phyloP scores from a whole-genome alignment of 116 monocot genomes.

The Trichopus zeylanicus region DNA sequence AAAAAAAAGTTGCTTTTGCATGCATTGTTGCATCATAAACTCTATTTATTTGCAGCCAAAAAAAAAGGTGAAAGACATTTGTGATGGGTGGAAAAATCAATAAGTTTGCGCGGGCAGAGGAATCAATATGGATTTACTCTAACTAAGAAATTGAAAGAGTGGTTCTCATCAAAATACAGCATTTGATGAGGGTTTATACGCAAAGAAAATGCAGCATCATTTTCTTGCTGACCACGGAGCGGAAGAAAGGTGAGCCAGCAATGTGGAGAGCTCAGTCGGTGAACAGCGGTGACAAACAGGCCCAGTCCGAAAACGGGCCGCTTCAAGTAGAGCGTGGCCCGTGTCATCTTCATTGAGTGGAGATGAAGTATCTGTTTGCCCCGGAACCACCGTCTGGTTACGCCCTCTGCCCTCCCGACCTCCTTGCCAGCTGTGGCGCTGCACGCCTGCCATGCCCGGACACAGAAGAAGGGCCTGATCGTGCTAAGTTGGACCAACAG shows the following conservation, averaged over 20 bases:
- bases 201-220: no score
- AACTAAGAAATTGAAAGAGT: no score
- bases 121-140: no score
- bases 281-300: conserved; percentile 70
- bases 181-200: no score
- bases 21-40: no score
- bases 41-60: no score
- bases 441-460: conserved; percentile 20
- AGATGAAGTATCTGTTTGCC: conserved; percentile 68
- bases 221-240: no score
- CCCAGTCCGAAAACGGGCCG: conserved; percentile 82
- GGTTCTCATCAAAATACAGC: no score
- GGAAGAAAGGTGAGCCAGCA: conserved; percentile 70
- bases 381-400: conserved; percentile 49
- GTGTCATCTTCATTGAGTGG: conserved; percentile 75
- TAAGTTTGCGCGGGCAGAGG: no score
- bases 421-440: conserved; percentile 23
- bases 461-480: conserved; percentile 74
- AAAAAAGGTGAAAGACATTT: no score
- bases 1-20: no score
- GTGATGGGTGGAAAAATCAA: no score
- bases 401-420: conserved; percentile 73
- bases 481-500: conserved; percentile 46
- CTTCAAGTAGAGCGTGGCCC: conserved; percentile 57
- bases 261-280: conserved; percentile 89